Percentiles rank a stretch among this genome's conserved stretches.
phyloP scores from a whole-genome alignment of 2,329 filamentous ascomycete species.

The Hymenoscyphus occultus region DNA sequence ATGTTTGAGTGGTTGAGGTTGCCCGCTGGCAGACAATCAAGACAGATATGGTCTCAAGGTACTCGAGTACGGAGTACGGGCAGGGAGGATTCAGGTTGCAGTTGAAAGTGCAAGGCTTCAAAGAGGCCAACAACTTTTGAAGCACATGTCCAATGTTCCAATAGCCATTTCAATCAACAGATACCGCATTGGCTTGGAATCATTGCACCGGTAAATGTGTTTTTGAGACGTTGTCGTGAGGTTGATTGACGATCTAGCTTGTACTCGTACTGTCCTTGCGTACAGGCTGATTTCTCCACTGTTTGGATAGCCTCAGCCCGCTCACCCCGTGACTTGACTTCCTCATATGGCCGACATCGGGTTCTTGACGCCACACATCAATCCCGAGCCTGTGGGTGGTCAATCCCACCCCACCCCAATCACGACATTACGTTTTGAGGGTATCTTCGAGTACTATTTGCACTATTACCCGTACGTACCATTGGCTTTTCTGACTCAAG shows the following conservation, averaged over 20 bases:
- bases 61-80: neutral
- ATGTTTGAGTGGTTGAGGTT: neutral
- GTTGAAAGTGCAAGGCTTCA: neutral
- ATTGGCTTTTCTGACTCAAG: neutral
- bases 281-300: too few species aligned
- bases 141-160: neutral
- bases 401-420: neutral
- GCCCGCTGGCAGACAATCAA: neutral
- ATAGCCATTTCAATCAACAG: neutral
- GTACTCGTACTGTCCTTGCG: too few species aligned
- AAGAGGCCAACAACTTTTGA: constrained; percentile 10
- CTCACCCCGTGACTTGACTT: neutral
- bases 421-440: neutral
- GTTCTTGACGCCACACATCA: neutral
- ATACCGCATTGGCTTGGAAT: neutral
- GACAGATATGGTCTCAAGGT: too few species aligned
- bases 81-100: too few species aligned
- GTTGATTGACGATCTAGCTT: neutral
- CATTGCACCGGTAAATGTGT: neutral
- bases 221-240: neutral
- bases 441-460: neutral
- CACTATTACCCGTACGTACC: neutral
- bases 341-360: neutral
- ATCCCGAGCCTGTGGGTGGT: too few species aligned
- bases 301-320: neutral